Conservation (phyloP, 805 yeast species). For the Nakazawaea ambrosiae region DNA sequence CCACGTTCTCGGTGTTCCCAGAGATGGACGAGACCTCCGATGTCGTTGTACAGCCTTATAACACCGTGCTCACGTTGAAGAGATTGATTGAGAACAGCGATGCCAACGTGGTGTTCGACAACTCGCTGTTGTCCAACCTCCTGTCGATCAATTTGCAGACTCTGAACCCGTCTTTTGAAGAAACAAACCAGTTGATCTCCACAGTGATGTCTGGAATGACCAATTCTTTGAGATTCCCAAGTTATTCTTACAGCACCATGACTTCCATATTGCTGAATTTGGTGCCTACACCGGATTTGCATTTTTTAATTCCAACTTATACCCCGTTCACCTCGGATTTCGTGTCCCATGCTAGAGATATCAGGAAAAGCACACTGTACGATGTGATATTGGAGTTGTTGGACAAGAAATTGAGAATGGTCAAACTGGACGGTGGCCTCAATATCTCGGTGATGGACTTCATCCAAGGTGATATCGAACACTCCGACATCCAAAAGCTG, state of each 20-base stretch:
- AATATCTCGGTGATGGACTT: conserved; percentile 70
- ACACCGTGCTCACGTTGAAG: conserved; percentile 74
- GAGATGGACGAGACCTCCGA: conserved; percentile 70
- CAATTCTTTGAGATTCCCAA: conserved; percentile 84
- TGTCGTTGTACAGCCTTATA: conserved; percentile 98
- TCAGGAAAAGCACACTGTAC: conserved; percentile 68
- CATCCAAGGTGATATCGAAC: conserved; percentile 60
- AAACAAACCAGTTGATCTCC: conserved; percentile 80
- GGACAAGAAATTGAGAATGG: conserved; percentile 73
- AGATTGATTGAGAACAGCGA: conserved; percentile 82
- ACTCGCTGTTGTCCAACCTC: conserved; percentile 70
- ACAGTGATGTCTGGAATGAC: conserved; percentile 80
- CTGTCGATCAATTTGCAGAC: conserved; percentile 57
- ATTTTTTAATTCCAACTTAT: conserved; percentile 65
- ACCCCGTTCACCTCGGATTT: conserved; percentile 73
- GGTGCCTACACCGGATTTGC: conserved; percentile 80
- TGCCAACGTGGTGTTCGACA: conserved; percentile 84
- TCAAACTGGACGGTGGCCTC: conserved; percentile 39
- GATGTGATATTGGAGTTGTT: conserved; percentile 80
- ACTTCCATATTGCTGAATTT: conserved; percentile 76
- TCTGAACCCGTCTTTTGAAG: conserved; percentile 59
- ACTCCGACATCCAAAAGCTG: conserved; percentile 66
- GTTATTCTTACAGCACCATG: conserved; percentile 81
- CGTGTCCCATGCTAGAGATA: conserved; percentile 49
- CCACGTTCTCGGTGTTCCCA: conserved; percentile 86